Conservation (phyloP, 78 protist species). For the Dictyostelium discoideum region DNA sequence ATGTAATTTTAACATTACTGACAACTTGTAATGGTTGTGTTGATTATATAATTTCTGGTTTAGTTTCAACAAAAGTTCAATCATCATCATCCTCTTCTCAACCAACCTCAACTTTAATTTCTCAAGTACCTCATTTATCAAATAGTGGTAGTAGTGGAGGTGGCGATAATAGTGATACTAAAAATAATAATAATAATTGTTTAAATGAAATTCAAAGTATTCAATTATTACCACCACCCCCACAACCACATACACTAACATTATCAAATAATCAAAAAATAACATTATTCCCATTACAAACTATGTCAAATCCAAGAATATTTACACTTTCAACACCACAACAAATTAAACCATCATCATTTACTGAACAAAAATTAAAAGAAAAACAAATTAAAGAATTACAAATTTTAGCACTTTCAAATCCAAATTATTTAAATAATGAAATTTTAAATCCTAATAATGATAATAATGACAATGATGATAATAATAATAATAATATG, state of each 20-base stretch:
- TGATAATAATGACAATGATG: background rate
- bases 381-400: background rate
- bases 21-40: slow-evolving; percentile 1
- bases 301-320: background rate
- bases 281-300: background rate
- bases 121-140: background rate
- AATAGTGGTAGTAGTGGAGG: background rate
- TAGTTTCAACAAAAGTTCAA: background rate
- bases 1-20: slow-evolving; percentile 10
- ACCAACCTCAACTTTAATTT: background rate
- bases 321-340: background rate
- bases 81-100: background rate
- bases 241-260: background rate
- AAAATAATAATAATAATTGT: background rate
- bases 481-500: no score
- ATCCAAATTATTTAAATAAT: background rate
- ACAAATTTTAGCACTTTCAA: background rate
- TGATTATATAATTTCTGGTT: background rate
- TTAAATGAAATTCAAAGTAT: background rate
- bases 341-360: background rate
- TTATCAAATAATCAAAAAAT: slow-evolving; percentile 19
- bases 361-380: background rate
- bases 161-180: background rate
- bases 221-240: background rate
- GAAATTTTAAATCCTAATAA: background rate